These are phyloP conservation scores for Sporothrix brasiliensis DNA, from an alignment of 2,329 filamentous ascomycete species.

Conservation along the genomic window DNA sequence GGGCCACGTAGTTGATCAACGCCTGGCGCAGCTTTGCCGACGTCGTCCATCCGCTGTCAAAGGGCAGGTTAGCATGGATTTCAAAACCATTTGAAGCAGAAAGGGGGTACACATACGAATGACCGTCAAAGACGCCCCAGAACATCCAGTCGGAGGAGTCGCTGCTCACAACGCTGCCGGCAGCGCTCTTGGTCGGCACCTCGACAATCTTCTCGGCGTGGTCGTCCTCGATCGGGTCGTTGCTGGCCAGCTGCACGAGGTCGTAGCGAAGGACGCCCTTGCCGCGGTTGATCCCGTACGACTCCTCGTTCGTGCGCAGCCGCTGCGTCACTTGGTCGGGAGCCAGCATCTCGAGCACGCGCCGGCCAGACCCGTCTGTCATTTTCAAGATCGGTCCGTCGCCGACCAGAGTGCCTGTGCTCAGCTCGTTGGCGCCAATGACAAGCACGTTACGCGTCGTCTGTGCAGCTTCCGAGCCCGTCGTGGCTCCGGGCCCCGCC, in stretches of 20 bases:
- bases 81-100: neutral
- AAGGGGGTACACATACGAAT: conserved; percentile 66
- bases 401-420: conserved; percentile 81
- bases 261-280: conserved; percentile 94
- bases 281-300: conserved; percentile 85
- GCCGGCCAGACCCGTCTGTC: conserved; percentile 79
- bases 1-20: conserved; percentile 87
- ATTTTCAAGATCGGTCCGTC: conserved; percentile 87
- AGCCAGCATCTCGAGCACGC: conserved; percentile 93
- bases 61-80: conserved; percentile 32
- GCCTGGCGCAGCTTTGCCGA: conserved; percentile 93
- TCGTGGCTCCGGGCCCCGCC: neutral
- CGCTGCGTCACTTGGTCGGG: conserved; percentile 91
- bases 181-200: conserved; percentile 62
- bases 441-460: conserved; percentile 71
- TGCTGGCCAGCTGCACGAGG: conserved; percentile 90
- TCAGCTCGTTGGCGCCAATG: conserved; percentile 87
- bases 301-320: conserved; percentile 85
- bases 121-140: conserved; percentile 98
- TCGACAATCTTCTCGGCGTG: conserved; percentile 98
- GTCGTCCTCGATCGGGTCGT: conserved; percentile 97
- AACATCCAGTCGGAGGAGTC: conserved; percentile 94
- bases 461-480: conserved; percentile 5
- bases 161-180: conserved; percentile 48
- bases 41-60: conserved; percentile 86